Evolutionary conservation across 129 eudicot genomes (phyloP), one percentile per base, ranked within the genome.

Genomic region (Lactuca sativa): DNA sequence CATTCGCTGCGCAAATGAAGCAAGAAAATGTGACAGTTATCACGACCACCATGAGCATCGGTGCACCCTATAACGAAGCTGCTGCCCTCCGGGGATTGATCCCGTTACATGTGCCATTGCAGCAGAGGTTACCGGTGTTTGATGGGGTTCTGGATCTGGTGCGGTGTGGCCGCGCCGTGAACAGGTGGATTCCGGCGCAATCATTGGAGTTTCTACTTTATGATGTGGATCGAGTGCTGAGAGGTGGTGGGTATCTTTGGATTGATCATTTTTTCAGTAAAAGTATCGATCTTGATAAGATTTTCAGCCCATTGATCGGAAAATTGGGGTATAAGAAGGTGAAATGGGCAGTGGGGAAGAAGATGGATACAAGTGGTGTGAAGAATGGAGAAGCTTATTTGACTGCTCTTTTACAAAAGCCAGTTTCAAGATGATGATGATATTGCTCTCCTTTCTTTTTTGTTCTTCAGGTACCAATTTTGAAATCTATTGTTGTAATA

Each of bases 371-470:
- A 3, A 91, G 88, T 82, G 97, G 95, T 53, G 73, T 91, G 49
- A 92, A 92, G 96, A 84, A 92, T 81, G 95, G 95, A 14, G 98
- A 92, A 81, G 90, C 87, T 71, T 92, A 86, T 77, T 77, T 92
- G 82, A 86, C 95, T 73, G 98, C 98, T 9, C 92, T 92, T 36
- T 73, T 92, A 82, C 98, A 89, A 89, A 92, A 92, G 74, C 98
- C 98, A 0, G 18, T 86, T 75, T 89, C 85, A 10, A 84, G 76
- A 79, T 84, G 82, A 82, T 33, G 72, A 66, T 11, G 64, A 41
- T 36, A 53, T 59, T 59, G 62, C 7, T 52, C n/a, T 36, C 30
- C 51, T 31, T 31, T 58, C 7, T 48, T 51, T 40, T 67, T 49
- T 11, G 30, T 68, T 76, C 54, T 69, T 69, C 38, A 77, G 81